A percentile compares a stretch with the other conserved stretches of the same genome.
Conservation (phyloP, 306 rosid genomes). For the peach (Prunus persica) region DNA sequence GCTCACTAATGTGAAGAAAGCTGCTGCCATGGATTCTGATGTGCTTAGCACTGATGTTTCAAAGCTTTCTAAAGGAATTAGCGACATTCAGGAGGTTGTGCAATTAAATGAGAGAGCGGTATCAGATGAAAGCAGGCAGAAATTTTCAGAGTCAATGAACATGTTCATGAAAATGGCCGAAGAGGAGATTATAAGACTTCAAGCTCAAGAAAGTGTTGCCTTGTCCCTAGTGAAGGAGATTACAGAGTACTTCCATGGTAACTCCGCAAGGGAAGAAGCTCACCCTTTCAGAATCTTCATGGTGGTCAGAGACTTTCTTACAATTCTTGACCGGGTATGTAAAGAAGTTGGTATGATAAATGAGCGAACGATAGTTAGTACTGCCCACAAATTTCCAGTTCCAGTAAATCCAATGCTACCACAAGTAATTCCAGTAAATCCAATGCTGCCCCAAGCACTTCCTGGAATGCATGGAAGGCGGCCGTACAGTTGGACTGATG, state of each 20-base stretch:
- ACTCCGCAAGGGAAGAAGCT: conserved; percentile 92
- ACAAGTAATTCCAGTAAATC: conserved; percentile 61
- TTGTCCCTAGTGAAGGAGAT: conserved; percentile 87
- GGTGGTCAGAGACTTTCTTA: conserved; percentile 87
- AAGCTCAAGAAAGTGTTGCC: conserved; percentile 90
- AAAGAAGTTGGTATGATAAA: conserved; percentile 88
- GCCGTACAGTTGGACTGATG: conserved; percentile 54
- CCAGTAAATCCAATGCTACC: conserved; percentile 81
- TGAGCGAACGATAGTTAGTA: conserved; percentile 72
- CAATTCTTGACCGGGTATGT: conserved; percentile 77
- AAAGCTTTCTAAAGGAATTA: conserved; percentile 71
- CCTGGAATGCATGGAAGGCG: conserved; percentile 46
- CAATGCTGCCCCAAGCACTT: conserved; percentile 70
- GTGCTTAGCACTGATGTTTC: conserved; percentile 69
- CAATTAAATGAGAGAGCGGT: conserved; percentile 30
- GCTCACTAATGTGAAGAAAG: conserved; percentile 80
- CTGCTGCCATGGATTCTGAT: conserved; percentile 93
- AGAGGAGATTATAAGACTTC: conserved; percentile 70
- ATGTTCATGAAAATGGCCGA: conserved; percentile 72
- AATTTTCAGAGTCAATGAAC: conserved; percentile 69
- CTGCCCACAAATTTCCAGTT: conserved; percentile 81
- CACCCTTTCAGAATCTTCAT: conserved; percentile 92
- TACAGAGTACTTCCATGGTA: conserved; percentile 93
- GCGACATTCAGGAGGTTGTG: conserved; percentile 51
- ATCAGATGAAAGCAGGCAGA: conserved; percentile 38